Conservation (phyloP, 768 basidiomycete genomes). For the Boletus reticulatus region DNA sequence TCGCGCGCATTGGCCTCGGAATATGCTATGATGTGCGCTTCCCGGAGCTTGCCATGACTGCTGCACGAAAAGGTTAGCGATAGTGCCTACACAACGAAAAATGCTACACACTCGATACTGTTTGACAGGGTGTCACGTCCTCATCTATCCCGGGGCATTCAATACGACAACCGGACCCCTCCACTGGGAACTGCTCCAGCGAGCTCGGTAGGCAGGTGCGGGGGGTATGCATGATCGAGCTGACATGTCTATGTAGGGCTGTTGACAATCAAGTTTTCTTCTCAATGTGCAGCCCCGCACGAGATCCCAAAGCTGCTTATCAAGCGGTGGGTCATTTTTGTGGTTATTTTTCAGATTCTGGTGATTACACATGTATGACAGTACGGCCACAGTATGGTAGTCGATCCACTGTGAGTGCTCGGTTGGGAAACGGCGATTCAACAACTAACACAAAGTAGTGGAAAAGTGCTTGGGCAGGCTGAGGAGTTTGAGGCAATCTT, state of each 20-base stretch:
- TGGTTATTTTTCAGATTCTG: neutral
- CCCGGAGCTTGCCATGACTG: conserved; percentile 90
- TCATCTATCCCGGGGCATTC: conserved; percentile 95
- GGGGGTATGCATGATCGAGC: neutral
- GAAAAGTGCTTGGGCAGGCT: conserved; percentile 68
- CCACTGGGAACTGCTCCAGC: conserved; percentile 92
- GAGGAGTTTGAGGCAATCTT: conserved; percentile 77
- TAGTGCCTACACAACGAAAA: neutral
- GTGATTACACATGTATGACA: conserved; percentile 25
- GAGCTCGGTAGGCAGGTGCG: conserved; percentile 56
- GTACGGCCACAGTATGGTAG: conserved; percentile 91
- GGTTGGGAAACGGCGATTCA: neutral
- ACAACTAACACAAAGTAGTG: conserved; percentile 47
- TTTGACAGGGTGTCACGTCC: conserved; percentile 70
- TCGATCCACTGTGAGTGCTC: conserved; percentile 77
- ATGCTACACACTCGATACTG: neutral
- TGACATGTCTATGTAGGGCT: conserved; percentile 53
- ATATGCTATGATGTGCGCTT: conserved; percentile 97
- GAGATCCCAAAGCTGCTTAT: conserved; percentile 77
- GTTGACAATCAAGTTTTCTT: conserved; percentile 97
- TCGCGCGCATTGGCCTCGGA: conserved; percentile 93
- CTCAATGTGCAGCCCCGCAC: conserved; percentile 93
- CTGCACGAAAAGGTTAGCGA: conserved; percentile 73
- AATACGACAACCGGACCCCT: conserved; percentile 93
- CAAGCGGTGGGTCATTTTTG: conserved; percentile 64